Base-by-base conservation (phyloP, 2,329 filamentous ascomycete genomes). In the Blastomyces gilchristii region DNA sequence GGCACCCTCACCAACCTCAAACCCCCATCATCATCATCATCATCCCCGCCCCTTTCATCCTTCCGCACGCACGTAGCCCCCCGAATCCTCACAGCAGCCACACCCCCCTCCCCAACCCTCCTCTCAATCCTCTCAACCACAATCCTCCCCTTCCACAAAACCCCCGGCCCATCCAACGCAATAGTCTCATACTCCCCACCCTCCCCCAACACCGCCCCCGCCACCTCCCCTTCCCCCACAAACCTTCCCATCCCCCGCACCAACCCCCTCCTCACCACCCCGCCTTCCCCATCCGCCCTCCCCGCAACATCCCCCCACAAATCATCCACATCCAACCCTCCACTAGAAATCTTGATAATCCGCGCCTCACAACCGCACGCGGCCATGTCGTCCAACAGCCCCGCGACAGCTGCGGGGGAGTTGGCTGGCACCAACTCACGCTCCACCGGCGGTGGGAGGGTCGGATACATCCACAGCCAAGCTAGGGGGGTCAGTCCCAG, bases 111-210 rank as follows among this genome's bases (percentile, higher is more conserved):
- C 68, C 89, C 89, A 47, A 75, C 77, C 6, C 88, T 79, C 63
- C 78, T 81, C 63, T 82, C 81, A 3, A 75, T 73, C 1, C 84
- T 81, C 0, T 77, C 77, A 41, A 97, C 78, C 52, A 80, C 78
- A 65, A 97, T 88, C 60, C 81, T 83, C 67, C 81, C 83, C 76
- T 83, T 87, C 82, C 94, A 97, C 64, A 97, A 73, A 59, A 78
- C 77, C 0, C 71, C 69, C 9, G 93, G 93, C 12, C 93, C 94
- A 75, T 91, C 85, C 45, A 97, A 71, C 54, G 94, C 91, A 61
- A 97, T 78, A 39, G 91, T 97, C 81, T 97, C 94, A 75, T 95
- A 97, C 78, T 97, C 94, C 3, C 94, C 94, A 6, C 94, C 94
- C 74, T 97, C 94, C 0, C 94, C 94, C 22, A 97, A 77, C 11